Conservation (phyloP, 1,284 basidiomycete genomes). For the Polyporus tsugae region DNA sequence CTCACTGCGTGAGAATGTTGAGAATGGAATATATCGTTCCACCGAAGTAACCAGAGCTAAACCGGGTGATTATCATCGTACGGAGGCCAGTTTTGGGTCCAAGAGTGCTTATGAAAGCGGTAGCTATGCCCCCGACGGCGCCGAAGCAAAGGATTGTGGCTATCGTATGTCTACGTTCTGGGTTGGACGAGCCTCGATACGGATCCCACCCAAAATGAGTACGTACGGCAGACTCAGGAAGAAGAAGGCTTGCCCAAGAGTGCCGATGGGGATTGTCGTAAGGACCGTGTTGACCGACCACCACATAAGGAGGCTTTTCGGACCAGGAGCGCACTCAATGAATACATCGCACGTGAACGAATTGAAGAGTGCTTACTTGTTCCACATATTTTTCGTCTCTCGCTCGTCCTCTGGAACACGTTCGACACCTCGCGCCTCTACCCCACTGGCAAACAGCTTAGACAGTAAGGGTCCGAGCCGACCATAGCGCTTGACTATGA, state of each 20-base stretch:
- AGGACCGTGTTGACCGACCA: slow-evolving; percentile 61
- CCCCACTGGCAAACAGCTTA: slow-evolving; percentile 52
- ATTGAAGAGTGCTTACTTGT: slow-evolving; percentile 48
- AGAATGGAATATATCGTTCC: slow-evolving; percentile 63
- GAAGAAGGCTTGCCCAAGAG: slow-evolving; percentile 60
- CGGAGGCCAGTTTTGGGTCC: slow-evolving; percentile 68
- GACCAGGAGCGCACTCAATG: neutral
- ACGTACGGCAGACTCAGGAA: slow-evolving; percentile 57
- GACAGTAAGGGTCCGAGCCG: slow-evolving; percentile 47
- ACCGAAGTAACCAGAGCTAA: slow-evolving; percentile 64
- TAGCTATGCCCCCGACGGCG: slow-evolving; percentile 49
- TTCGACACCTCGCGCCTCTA: slow-evolving; percentile 61
- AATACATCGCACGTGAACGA: neutral
- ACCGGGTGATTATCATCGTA: slow-evolving; percentile 66
- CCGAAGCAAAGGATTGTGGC: slow-evolving; percentile 55
- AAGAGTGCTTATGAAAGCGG: slow-evolving; percentile 65
- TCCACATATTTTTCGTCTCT: slow-evolving; percentile 56
- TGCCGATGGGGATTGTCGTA: slow-evolving; percentile 65
- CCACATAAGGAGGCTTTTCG: slow-evolving; percentile 56
- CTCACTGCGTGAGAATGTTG: slow-evolving; percentile 64
- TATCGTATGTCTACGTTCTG: slow-evolving; percentile 47
- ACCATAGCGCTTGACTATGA: slow-evolving; percentile 47
- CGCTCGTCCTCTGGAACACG: slow-evolving; percentile 58
- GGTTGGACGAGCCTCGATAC: slow-evolving; percentile 10
- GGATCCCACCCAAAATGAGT: neutral